phyloP scores from a whole-genome alignment of 2,329 filamentous ascomycete genomes.

The Aspergillus fischeri region DNA sequence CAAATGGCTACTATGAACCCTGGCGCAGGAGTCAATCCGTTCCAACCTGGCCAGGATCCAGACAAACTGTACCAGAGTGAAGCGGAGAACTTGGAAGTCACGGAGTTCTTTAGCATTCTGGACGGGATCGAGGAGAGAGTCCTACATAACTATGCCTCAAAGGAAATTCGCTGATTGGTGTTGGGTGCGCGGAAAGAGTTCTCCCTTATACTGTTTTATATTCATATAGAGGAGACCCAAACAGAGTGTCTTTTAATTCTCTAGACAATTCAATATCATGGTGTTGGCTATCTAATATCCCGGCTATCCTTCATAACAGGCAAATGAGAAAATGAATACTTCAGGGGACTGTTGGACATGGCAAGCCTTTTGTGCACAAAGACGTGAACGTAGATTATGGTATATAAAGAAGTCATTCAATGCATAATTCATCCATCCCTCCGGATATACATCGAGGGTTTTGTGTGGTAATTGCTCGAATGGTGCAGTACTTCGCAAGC shows the following conservation, averaged over 20 bases:
- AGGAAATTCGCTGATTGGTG: constrained; percentile 8
- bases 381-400: neutral
- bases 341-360: neutral
- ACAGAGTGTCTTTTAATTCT: neutral
- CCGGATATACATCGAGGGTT: neutral
- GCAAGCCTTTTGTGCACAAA: neutral
- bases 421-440: constrained; percentile 1
- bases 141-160: constrained; percentile 48
- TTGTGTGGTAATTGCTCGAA: neutral
- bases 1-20: constrained; percentile 74
- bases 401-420: neutral
- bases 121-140: constrained; percentile 84
- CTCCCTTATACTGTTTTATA: constrained; percentile 7
- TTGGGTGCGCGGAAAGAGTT: neutral
- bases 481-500: neutral
- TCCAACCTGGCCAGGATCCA: constrained; percentile 87
- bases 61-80: constrained; percentile 93
- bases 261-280: neutral
- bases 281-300: neutral
- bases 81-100: constrained; percentile 90
- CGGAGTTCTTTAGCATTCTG: constrained; percentile 88
- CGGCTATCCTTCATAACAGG: neutral
- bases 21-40: constrained; percentile 64
- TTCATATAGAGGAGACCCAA: constrained; percentile 2
- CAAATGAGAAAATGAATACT: neutral